Evolutionary conservation across 768 basidiomycete genomes (phyloP), one percentile per base, ranked within the genome.

Genomic region (Boletus eberwhitei): DNA sequence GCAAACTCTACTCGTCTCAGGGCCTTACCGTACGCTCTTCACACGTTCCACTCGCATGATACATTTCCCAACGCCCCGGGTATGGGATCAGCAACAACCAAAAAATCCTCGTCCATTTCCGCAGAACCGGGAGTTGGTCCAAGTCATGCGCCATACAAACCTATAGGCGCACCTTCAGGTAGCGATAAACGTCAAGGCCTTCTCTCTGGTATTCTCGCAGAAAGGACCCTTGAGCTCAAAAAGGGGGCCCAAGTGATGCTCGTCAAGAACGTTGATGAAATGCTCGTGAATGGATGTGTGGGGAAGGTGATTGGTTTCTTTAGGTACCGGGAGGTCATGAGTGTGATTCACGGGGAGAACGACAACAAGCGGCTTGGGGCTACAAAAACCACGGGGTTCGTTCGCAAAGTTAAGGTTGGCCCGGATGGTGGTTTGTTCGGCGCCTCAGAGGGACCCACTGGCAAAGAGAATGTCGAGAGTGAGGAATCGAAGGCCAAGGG

Each of bases 261-360:
- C 29, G 77, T 88, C 67, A 87, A 87, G 74, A 89, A 89, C 60
- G 72, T 83, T 42, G 83, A 79, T 36, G 71, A 65, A 29, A 61
- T 75, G 35, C 77, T 88, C n/a, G 87, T 87, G 46, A 89, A 89
- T 62, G 87, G 87, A 1, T 81, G 79, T 37, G 80, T 87, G 50
- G 87, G 87, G 0, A 73, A 71, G 21, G 79, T 89, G 3, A 66
- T 85, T 19, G 81, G 80, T 1, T 89, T 88, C 65, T 71, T 60
- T 39, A 57, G 47, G 26, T 62, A 71, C 32, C 54, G 59, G 3
- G 59, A 64, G 21, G 62, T 68, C 19, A 58, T 60, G 55, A 29
- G 17, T 19, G 21, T 22, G 17, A 51, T 63, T 12, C 50, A 51
- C 3, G 64, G 55, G 29, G 72, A 69, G 37, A 63, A 42, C n/a